These are phyloP conservation scores for Aspergillus felis DNA, from an alignment of 2,329 filamentous ascomycete species.

Conservation along the genomic window DNA sequence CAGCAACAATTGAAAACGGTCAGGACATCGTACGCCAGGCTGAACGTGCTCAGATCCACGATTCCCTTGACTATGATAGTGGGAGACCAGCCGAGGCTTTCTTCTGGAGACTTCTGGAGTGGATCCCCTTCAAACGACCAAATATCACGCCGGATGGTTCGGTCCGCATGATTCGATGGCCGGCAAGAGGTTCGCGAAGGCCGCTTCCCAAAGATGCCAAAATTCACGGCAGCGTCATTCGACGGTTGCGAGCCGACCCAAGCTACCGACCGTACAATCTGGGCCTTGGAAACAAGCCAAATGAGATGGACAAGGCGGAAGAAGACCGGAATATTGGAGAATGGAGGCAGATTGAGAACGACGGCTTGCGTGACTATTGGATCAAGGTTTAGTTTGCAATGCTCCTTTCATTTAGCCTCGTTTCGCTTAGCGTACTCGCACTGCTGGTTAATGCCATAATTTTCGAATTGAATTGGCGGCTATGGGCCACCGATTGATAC, in stretches of 20 bases:
- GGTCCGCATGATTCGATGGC: slow-evolving; percentile 13
- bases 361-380: slow-evolving; percentile 5
- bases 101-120: slow-evolving; percentile 18
- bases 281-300: slow-evolving; percentile 11
- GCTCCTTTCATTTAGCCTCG: too few species aligned
- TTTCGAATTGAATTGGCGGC: too few species aligned
- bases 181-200: slow-evolving; percentile 10
- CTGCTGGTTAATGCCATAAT: too few species aligned
- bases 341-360: slow-evolving; percentile 7
- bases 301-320: background rate
- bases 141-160: slow-evolving; percentile 12
- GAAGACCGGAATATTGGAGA: slow-evolving; percentile 5
- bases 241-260: slow-evolving; percentile 8
- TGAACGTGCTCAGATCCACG: slow-evolving; percentile 10
- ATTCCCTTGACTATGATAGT: slow-evolving; percentile 14
- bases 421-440: too few species aligned
- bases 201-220: slow-evolving; percentile 10
- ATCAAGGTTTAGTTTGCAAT: background rate
- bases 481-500: background rate
- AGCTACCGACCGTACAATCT: slow-evolving; percentile 17
- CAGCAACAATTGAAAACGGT: background rate
- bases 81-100: slow-evolving; percentile 12
- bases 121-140: slow-evolving; percentile 13
- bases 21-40: slow-evolving; percentile 6
- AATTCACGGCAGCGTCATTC: slow-evolving; percentile 15